Conservation (phyloP, 208 protist species). For the Naegleria lovaniensis region DNA sequence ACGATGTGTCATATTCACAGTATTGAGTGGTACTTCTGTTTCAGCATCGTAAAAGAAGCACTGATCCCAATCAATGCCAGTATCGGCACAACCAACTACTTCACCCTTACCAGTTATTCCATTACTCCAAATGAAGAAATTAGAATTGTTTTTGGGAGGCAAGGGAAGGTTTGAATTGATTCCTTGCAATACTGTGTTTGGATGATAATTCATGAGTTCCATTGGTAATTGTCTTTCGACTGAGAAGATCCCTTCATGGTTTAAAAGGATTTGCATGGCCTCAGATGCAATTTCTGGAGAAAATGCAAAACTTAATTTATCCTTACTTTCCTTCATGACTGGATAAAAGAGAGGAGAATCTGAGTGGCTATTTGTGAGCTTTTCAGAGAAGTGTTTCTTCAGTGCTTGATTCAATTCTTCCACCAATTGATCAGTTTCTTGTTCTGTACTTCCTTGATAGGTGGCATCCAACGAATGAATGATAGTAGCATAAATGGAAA, state of each 20-base stretch:
- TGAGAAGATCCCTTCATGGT: neutral
- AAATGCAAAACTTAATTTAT: neutral
- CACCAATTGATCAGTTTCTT: neutral
- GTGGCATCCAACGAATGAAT: neutral
- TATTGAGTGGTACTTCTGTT: neutral
- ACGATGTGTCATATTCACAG: neutral
- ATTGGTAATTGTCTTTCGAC: neutral
- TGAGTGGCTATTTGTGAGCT: neutral
- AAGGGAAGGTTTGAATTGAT: neutral
- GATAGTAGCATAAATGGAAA: neutral
- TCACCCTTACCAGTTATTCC: constrained; percentile 25
- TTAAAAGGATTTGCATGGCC: neutral
- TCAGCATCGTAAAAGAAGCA: constrained; percentile 3
- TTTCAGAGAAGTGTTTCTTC: neutral
- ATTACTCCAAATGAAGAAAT: constrained; percentile 6
- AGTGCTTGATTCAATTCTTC: neutral
- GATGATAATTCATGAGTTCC: neutral
- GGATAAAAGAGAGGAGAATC: neutral
- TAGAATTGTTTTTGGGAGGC: neutral
- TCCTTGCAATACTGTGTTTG: neutral
- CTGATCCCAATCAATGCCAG: constrained; percentile 1
- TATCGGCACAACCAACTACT: constrained; percentile 3
- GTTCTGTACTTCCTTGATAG: neutral
- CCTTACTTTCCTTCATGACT: neutral
- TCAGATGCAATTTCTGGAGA: neutral